A percentile compares a stretch with the other conserved stretches of the same genome.
These are phyloP conservation scores for Excoecaria agallocha DNA, from an alignment of 345 rosid species.

Conservation along the genomic window DNA sequence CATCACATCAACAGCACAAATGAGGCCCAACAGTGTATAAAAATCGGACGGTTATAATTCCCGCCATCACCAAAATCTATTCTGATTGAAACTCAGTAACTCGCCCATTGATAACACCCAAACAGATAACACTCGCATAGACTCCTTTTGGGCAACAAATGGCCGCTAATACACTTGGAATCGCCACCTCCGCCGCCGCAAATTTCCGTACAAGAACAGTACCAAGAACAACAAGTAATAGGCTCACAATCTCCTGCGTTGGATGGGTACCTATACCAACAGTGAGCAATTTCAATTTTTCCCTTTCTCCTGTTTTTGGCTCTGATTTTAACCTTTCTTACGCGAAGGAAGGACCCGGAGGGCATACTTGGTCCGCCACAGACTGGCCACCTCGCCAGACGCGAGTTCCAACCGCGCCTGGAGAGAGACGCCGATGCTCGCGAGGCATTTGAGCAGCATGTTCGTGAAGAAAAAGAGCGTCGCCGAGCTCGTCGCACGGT, in stretches of 20 bases:
- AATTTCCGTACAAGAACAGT: conserved; percentile 29
- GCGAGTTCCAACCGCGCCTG: conserved; percentile 62
- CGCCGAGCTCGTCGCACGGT: conserved; percentile 76
- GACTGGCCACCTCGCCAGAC: conserved; percentile 74
- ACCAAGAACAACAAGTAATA: conserved; percentile 1
- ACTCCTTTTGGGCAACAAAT: conserved; percentile 30
- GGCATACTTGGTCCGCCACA: conserved; percentile 66
- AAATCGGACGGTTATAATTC: conserved; percentile 17
- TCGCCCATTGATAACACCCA: background rate
- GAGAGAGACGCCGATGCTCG: conserved; percentile 80
- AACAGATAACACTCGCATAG: background rate
- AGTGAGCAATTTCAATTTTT: background rate
- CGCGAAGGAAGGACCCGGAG: conserved; percentile 70
- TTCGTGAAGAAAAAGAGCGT: conserved; percentile 75
- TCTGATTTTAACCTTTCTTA: background rate
- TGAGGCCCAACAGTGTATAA: background rate
- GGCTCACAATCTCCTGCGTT: conserved; percentile 51
- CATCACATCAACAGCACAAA: background rate
- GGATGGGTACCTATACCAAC: conserved; percentile 47
- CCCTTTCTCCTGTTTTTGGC: background rate
- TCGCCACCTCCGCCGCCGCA: conserved; percentile 29
- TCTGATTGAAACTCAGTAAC: background rate
- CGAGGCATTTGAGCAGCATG: conserved; percentile 69
- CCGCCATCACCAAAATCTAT: conserved; percentile 22
- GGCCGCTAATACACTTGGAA: conserved; percentile 60